Conservation (phyloP, 495 filamentous ascomycete genomes). For the Penicillium turbatum region DNA sequence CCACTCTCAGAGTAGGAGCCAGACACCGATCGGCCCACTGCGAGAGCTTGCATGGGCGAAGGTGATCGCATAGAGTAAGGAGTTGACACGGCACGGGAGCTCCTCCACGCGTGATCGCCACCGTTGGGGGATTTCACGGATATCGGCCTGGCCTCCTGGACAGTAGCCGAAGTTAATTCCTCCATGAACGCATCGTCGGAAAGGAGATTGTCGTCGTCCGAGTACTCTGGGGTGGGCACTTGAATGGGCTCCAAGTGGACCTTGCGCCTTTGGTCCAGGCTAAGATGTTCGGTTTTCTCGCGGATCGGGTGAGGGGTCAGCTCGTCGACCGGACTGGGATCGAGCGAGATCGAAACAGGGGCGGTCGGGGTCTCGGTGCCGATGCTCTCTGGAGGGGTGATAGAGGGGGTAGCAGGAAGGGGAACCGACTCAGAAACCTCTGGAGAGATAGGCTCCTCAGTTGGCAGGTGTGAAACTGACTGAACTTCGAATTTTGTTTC, state of each 20-base stretch:
- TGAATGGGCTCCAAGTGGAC: slow-evolving; percentile 53
- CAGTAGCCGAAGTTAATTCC: slow-evolving; percentile 74
- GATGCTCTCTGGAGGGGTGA: slow-evolving; percentile 16
- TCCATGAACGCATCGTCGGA: slow-evolving; percentile 90
- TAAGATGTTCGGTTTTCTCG: slow-evolving; percentile 14
- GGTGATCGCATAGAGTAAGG: slow-evolving; percentile 33
- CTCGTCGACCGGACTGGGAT: slow-evolving; percentile 16
- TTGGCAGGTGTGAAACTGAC: slow-evolving; percentile 15
- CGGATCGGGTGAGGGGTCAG: slow-evolving; percentile 11
- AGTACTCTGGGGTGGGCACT: slow-evolving; percentile 50
- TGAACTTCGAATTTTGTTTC: slow-evolving; percentile 11
- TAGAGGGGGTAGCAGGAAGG: slow-evolving; percentile 20
- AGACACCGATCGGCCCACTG: slow-evolving; percentile 37
- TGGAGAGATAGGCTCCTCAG: slow-evolving; percentile 11
- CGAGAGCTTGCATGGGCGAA: slow-evolving; percentile 38
- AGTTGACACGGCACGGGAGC: slow-evolving; percentile 51
- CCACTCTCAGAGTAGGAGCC: slow-evolving; percentile 32
- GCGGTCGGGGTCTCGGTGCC: slow-evolving; percentile 17
- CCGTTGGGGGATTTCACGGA: slow-evolving; percentile 70
- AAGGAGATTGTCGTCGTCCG: slow-evolving; percentile 59
- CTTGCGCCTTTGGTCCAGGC: slow-evolving; percentile 45
- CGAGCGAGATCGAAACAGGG: slow-evolving; percentile 16
- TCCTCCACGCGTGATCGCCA: slow-evolving; percentile 33
- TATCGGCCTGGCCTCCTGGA: slow-evolving; percentile 80
- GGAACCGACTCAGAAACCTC: slow-evolving; percentile 16